phyloP scores from a whole-genome alignment of 225 moss, liverwort and hornwort genomes.

The Rhytidiadelphus loreus region DNA sequence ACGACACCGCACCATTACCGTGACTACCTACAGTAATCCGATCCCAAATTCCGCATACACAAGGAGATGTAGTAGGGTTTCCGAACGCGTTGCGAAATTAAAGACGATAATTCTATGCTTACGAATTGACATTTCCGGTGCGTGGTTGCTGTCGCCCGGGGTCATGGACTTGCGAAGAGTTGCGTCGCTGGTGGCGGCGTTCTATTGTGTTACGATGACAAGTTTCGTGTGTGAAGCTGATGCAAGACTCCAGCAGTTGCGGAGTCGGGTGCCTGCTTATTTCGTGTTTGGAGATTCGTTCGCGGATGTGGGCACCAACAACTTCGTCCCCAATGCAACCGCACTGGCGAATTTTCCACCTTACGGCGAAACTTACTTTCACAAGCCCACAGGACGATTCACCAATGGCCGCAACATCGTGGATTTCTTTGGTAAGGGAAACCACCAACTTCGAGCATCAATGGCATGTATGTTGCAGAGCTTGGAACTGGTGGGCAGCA shows the following conservation, averaged over 20 bases:
- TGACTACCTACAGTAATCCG: background rate
- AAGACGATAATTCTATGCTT: background rate
- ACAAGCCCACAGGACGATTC: slow-evolving; percentile 53
- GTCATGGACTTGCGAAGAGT: background rate
- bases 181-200: background rate
- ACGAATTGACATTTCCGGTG: too few relatives aligned
- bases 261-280: slow-evolving; percentile 11
- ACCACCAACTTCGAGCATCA: background rate
- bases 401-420: slow-evolving; percentile 40
- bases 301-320: slow-evolving; percentile 49
- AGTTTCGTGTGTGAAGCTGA: background rate
- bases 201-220: background rate
- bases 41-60: background rate
- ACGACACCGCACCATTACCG: background rate
- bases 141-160: background rate
- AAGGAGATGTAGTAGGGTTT: background rate
- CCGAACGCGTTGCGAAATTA: background rate
- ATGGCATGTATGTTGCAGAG: background rate
- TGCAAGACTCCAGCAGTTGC: background rate
- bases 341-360: slow-evolving; percentile 33
- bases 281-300: slow-evolving; percentile 49
- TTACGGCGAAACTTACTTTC: slow-evolving; percentile 48
- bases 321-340: slow-evolving; percentile 11
- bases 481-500: too few relatives aligned
- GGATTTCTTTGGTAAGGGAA: slow-evolving; percentile 26